phyloP scores from a whole-genome alignment of 148 eudicot genomes.

The Camellia sinensis region DNA sequence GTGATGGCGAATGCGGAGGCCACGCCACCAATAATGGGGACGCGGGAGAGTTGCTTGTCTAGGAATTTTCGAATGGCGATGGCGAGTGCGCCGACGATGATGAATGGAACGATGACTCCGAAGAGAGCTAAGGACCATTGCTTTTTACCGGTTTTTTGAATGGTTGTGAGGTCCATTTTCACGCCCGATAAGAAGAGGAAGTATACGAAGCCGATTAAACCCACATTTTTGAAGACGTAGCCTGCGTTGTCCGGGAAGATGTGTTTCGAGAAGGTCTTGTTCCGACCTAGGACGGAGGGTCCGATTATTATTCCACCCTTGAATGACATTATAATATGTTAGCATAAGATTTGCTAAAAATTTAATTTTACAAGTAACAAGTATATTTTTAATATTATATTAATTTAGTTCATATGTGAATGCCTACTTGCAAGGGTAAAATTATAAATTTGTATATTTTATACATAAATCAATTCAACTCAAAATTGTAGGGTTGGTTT shows the following conservation, averaged over 20 bases:
- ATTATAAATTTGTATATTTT: too few relatives aligned
- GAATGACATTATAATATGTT: neutral
- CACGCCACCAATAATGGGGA: conserved; percentile 53
- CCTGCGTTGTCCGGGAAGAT: conserved; percentile 46
- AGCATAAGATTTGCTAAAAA: neutral
- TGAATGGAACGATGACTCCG: conserved; percentile 40
- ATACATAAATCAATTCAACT: too few relatives aligned
- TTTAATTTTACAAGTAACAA: too few relatives aligned
- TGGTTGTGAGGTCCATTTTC: conserved; percentile 56
- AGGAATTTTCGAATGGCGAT: conserved; percentile 30
- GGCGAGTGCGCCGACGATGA: conserved; percentile 23
- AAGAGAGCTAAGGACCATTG: conserved; percentile 48
- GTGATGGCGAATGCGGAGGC: conserved; percentile 47
- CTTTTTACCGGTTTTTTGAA: conserved; percentile 45
- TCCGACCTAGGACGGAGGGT: conserved; percentile 64
- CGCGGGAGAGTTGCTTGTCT: conserved; percentile 37
- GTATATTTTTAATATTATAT: too few relatives aligned
- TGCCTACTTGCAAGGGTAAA: too few relatives aligned
- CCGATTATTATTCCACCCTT: conserved; percentile 88
- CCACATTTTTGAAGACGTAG: conserved; percentile 46
- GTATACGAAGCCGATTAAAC: conserved; percentile 64
- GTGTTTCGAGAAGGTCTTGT: conserved; percentile 25
- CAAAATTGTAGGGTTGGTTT: too few relatives aligned
- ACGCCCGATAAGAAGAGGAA: conserved; percentile 74
- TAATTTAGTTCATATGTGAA: too few relatives aligned